Conservation (phyloP, 768 basidiomycete species). For the Pleurotus ostreatus region DNA sequence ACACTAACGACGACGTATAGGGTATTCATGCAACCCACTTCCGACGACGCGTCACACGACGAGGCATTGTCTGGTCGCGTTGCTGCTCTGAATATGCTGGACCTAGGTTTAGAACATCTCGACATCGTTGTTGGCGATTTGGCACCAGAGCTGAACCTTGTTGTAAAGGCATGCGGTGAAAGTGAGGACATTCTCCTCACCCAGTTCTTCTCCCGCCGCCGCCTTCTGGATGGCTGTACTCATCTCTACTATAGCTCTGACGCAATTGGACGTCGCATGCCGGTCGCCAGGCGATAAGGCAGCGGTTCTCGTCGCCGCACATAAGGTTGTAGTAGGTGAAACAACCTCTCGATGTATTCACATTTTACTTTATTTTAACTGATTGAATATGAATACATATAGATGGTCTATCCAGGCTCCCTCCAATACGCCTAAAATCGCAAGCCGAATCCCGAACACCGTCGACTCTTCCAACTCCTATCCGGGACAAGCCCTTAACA, state of each 20-base stretch:
- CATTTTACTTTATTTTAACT: not conserved
- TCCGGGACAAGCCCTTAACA: slow-evolving; percentile 6
- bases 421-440: slow-evolving; percentile 70
- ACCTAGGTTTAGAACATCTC: slow-evolving; percentile 83
- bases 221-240: not conserved
- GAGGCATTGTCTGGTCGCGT: slow-evolving; percentile 86
- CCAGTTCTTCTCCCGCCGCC: not conserved
- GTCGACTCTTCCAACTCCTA: not conserved
- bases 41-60: slow-evolving; percentile 82
- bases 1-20: slow-evolving; percentile 30
- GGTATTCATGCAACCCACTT: slow-evolving; percentile 65
- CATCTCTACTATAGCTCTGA: slow-evolving; percentile 21
- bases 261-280: slow-evolving; percentile 31
- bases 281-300: slow-evolving; percentile 75
- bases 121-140: slow-evolving; percentile 73
- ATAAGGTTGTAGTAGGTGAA: slow-evolving; percentile 84
- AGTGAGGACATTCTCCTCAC: slow-evolving; percentile 42
- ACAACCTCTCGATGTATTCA: not conserved
- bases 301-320: slow-evolving; percentile 74
- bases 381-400: not conserved
- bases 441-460: slow-evolving; percentile 38
- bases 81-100: slow-evolving; percentile 88
- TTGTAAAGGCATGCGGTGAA: slow-evolving; percentile 73
- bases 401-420: slow-evolving; percentile 76
- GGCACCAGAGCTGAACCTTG: slow-evolving; percentile 47